Percentiles rank a stretch among this genome's conserved stretches.
Evolutionary conservation across 1,284 basidiomycete genomes (phyloP).

Genomic region (Apiotrichum gamsii): DNA sequence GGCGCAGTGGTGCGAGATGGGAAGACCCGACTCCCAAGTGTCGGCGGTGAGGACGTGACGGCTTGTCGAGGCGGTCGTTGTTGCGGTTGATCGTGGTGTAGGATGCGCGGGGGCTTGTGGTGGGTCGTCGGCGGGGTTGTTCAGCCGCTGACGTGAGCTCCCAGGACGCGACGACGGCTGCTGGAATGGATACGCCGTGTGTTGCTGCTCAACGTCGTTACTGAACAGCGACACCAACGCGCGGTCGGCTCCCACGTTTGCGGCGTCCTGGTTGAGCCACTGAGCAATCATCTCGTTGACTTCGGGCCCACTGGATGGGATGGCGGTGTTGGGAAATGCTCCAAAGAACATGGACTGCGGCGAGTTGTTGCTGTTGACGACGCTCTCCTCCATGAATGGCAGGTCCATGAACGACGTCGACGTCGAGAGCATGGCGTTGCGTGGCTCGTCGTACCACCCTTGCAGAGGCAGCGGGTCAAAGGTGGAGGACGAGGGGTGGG

Average conservation of each 20-base stretch:
- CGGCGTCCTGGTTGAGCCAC: constrained; percentile 11
- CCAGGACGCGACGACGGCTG: no score
- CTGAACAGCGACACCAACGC: constrained; percentile 1
- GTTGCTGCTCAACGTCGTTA: no score
- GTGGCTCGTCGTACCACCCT: no score
- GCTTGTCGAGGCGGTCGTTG: neutral
- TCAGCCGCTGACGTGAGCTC: no score
- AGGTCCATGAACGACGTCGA: no score
- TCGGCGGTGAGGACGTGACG: neutral
- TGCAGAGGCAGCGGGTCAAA: no score
- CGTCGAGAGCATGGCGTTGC: no score
- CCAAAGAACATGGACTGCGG: neutral
- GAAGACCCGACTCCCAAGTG: constrained; percentile 8
- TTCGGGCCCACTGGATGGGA: neutral
- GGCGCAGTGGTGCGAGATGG: neutral
- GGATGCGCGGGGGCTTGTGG: no score
- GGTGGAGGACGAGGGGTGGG: no score
- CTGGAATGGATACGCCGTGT: no score
- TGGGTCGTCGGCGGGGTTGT: no score
- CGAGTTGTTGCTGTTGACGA: neutral
- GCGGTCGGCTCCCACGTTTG: neutral
- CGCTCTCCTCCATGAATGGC: no score
- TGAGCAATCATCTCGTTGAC: constrained; percentile 5
- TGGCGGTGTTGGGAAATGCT: neutral
- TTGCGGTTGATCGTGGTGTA: neutral